Conservation (phyloP, 306 rosid genomes). For the Trifolium repens region DNA sequence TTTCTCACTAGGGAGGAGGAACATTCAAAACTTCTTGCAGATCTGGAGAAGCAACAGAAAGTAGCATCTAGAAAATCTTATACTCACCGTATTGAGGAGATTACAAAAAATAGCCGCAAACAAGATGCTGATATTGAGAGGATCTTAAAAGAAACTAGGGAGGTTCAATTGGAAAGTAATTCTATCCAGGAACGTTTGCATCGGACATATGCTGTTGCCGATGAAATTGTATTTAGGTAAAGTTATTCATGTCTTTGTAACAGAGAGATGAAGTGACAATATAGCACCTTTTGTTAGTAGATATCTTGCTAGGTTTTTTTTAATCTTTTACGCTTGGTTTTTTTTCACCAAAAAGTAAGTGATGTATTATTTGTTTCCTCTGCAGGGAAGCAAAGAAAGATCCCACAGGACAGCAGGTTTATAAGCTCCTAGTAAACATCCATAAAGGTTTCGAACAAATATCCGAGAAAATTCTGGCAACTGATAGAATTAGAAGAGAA, state of each 20-base stretch:
- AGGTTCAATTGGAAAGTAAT: conserved; percentile 87
- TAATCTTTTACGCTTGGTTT: conserved; percentile 13
- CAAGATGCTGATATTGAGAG: conserved; percentile 83
- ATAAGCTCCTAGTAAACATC: conserved; percentile 78
- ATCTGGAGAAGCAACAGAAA: conserved; percentile 49
- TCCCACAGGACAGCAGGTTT: conserved; percentile 66
- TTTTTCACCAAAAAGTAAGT: conserved; percentile 5
- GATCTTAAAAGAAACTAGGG: conserved; percentile 85
- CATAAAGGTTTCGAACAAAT: conserved; percentile 79
- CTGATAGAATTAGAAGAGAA: conserved; percentile 78
- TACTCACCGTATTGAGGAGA: conserved; percentile 74
- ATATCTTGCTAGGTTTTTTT: conserved; percentile 10
- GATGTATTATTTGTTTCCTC: conserved; percentile 23
- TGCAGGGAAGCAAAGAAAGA: conserved; percentile 93
- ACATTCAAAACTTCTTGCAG: conserved; percentile 45
- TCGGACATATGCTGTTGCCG: conserved; percentile 77
- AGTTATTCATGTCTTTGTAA: conserved; percentile 7
- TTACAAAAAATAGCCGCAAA: conserved; percentile 79
- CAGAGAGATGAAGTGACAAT: conserved; percentile 13
- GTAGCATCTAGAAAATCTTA: conserved; percentile 73
- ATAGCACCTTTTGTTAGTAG: conserved; percentile 12
- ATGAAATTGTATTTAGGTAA: conserved; percentile 87
- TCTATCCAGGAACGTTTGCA: conserved; percentile 87
- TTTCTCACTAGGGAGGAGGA: conserved; percentile 50
- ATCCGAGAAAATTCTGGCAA: conserved; percentile 70